Conservation (phyloP, 495 filamentous ascomycete genomes). For the Tuber microsphaerosporum region DNA sequence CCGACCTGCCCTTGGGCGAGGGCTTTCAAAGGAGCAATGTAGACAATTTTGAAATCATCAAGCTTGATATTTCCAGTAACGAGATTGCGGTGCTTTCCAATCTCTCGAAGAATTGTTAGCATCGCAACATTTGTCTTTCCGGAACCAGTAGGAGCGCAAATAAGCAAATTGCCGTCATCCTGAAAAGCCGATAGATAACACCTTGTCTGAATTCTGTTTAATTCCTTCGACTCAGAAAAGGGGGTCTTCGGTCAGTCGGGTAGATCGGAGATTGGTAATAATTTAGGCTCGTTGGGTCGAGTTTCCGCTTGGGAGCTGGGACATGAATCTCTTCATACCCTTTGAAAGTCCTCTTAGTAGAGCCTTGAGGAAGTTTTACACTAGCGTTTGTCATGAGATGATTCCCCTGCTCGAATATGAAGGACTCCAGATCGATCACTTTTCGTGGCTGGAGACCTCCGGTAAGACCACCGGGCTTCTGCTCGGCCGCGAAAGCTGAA, state of each 20-base stretch:
- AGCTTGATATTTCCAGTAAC: constrained; percentile 82
- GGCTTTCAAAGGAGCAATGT: constrained; percentile 89
- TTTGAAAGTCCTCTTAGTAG: constrained; percentile 89
- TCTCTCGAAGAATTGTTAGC: constrained; percentile 90
- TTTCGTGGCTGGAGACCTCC: constrained; percentile 83
- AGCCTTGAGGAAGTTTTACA: constrained; percentile 89
- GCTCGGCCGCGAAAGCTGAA: constrained; percentile 45
- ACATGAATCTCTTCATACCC: constrained; percentile 98
- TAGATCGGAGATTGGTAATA: constrained; percentile 74
- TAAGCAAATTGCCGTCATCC: constrained; percentile 92
- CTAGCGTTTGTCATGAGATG: constrained; percentile 97
- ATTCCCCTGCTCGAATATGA: constrained; percentile 95
- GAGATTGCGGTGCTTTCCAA: constrained; percentile 86
- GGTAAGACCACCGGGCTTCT: constrained; percentile 60
- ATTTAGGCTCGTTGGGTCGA: constrained; percentile 67
- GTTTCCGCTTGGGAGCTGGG: constrained; percentile 75
- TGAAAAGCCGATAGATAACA: constrained; percentile 87
- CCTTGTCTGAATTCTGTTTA: constrained; percentile 92
- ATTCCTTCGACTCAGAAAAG: constrained; percentile 62
- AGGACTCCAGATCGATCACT: constrained; percentile 86
- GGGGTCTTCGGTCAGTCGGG: constrained; percentile 85
- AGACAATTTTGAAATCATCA: constrained; percentile 96
- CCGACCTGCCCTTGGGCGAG: constrained; percentile 94
- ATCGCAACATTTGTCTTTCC: constrained; percentile 99
- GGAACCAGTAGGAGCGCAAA: constrained; percentile 94